These are phyloP conservation scores for Hericium erinaceus DNA, from an alignment of 768 basidiomycete genomes.

Conservation along the genomic window DNA sequence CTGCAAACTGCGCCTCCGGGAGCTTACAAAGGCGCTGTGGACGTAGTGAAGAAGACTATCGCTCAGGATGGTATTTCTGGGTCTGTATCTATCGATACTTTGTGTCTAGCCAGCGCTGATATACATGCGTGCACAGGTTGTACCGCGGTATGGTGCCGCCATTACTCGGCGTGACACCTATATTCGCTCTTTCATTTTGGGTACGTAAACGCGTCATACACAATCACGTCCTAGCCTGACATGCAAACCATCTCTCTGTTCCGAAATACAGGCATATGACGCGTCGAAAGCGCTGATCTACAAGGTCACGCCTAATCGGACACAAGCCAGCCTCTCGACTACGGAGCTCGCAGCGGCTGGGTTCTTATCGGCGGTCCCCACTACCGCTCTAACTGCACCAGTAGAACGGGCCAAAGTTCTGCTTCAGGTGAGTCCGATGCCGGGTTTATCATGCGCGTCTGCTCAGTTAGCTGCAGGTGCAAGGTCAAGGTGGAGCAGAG, in stretches of 20 bases:
- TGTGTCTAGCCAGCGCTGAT: not conserved
- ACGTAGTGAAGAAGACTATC: constrained; percentile 86
- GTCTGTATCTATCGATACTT: constrained; percentile 31
- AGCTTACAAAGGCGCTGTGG: constrained; percentile 82
- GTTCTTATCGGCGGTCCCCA: constrained; percentile 88
- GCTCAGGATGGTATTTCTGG: constrained; percentile 87
- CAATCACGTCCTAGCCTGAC: not conserved
- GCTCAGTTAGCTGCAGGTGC: constrained; percentile 42
- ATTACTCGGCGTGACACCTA: constrained; percentile 90
- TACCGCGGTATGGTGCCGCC: constrained; percentile 94
- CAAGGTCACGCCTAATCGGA: constrained; percentile 69
- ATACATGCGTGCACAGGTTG: constrained; percentile 37
- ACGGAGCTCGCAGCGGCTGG: constrained; percentile 86
- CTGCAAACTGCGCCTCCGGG: constrained; percentile 89
- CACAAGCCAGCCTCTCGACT: constrained; percentile 50
- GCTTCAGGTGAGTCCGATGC: constrained; percentile 52
- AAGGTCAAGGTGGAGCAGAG: constrained; percentile 73
- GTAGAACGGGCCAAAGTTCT: constrained; percentile 96
- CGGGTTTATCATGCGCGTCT: too few species aligned
- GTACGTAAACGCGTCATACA: constrained; percentile 30
- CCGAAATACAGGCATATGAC: constrained; percentile 70
- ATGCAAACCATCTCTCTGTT: not conserved
- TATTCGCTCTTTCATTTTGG: constrained; percentile 98
- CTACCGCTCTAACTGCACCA: constrained; percentile 88
- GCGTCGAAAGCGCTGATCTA: constrained; percentile 82